These are phyloP conservation scores for Annulohypoxylon moriforme DNA, from an alignment of 495 filamentous ascomycete species.

Conservation along the genomic window DNA sequence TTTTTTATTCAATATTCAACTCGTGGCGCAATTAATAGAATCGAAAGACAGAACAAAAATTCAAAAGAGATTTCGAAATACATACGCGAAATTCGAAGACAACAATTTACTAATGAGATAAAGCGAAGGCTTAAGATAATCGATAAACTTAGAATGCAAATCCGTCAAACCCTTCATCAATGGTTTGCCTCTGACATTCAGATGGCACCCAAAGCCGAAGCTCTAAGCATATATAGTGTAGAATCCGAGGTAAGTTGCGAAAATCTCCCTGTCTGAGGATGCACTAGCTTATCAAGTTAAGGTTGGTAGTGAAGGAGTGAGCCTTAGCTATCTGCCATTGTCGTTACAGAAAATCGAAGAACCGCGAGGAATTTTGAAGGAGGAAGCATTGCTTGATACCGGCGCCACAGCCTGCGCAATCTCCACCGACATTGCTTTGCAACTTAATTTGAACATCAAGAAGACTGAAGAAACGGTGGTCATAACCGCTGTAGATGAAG, in stretches of 20 bases:
- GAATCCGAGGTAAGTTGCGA: not conserved
- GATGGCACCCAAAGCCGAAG: not conserved
- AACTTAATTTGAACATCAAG: not conserved
- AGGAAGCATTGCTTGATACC: not conserved
- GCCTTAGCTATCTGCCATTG: not conserved
- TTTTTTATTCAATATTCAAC: not conserved
- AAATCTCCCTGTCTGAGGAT: not conserved
- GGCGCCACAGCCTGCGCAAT: not conserved
- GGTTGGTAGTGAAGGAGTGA: not conserved
- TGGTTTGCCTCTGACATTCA: too few relatives aligned
- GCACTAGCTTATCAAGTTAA: not conserved
- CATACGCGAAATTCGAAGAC: too few relatives aligned
- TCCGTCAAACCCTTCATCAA: too few relatives aligned
- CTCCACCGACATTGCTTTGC: not conserved
- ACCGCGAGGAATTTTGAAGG: not conserved
- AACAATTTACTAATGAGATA: too few relatives aligned
- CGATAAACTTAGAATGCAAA: too few relatives aligned
- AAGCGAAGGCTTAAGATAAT: too few relatives aligned
- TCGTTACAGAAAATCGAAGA: not conserved
- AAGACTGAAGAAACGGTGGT: not conserved
- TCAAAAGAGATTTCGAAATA: too few relatives aligned
- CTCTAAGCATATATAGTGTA: not conserved
- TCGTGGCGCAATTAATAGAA: not conserved
- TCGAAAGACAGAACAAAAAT: not conserved
- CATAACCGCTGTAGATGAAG: not conserved